These are phyloP conservation scores for Ceratocystis ficicola DNA, from an alignment of 2,329 filamentous ascomycete species.

Conservation along the genomic window DNA sequence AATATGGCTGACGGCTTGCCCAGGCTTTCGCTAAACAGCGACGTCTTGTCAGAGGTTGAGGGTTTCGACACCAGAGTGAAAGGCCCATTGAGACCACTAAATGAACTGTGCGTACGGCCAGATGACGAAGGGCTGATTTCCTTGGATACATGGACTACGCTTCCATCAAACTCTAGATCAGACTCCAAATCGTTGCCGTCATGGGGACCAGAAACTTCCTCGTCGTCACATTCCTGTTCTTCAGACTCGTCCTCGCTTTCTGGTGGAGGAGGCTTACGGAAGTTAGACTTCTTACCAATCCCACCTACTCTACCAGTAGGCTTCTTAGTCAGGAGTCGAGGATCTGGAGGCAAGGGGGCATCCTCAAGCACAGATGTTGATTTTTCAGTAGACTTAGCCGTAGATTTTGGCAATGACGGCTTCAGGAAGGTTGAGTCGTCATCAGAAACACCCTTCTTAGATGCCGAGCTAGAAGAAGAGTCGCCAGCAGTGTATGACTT, in stretches of 20 bases:
- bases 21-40: constrained; percentile 15
- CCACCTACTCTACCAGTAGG: background rate
- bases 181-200: constrained; percentile 36
- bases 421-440: constrained; percentile 18
- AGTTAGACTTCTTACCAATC: constrained; percentile 15
- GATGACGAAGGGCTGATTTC: constrained; percentile 41
- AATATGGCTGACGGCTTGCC: constrained; percentile 11
- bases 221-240: constrained; percentile 31
- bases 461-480: constrained; percentile 35
- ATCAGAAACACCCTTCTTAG: constrained; percentile 20
- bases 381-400: constrained; percentile 22
- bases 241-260: constrained; percentile 33
- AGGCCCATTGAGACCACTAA: constrained; percentile 37
- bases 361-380: constrained; percentile 25
- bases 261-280: constrained; percentile 1
- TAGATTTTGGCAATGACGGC: constrained; percentile 12
- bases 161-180: constrained; percentile 42
- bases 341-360: constrained; percentile 36
- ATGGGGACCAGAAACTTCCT: constrained; percentile 32
- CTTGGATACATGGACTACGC: constrained; percentile 52
- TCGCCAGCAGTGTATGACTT: constrained; percentile 38
- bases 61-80: constrained; percentile 35
- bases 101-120: constrained; percentile 46
- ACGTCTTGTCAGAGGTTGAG: constrained; percentile 8
- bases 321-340: constrained; percentile 30